Conservation (phyloP, 345 rosid genomes). For the thale cress (Arabidopsis thaliana) region DNA sequence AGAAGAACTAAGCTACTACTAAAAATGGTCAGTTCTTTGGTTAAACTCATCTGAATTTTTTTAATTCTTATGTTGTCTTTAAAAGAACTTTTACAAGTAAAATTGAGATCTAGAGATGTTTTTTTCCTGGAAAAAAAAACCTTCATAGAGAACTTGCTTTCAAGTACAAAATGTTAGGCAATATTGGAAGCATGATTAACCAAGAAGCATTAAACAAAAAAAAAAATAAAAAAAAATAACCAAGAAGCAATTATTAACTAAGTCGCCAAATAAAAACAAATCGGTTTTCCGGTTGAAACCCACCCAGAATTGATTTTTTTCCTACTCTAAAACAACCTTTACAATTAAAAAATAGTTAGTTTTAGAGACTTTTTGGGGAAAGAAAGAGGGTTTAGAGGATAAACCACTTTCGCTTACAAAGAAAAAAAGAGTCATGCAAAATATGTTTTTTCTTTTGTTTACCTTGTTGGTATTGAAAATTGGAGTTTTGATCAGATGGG, state of each 20-base stretch:
- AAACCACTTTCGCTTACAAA: constrained; percentile 16
- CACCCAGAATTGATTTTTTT: constrained; percentile 34
- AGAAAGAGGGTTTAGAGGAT: constrained; percentile 41
- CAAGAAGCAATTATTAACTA: constrained; percentile 4
- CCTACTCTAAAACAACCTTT: constrained; percentile 27
- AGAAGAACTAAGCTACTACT: constrained; percentile 14
- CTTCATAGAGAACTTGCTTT: neutral
- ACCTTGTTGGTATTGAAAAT: constrained; percentile 80
- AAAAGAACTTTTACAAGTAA: neutral
- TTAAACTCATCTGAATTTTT: neutral
- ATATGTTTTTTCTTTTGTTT: constrained; percentile 15
- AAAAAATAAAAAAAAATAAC: no score
- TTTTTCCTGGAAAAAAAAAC: neutral
- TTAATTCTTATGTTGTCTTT: neutral
- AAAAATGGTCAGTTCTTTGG: constrained; percentile 10
- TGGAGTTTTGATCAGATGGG: constrained; percentile 65
- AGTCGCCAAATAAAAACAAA: constrained; percentile 10
- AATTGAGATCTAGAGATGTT: constrained; percentile 14
- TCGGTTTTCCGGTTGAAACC: constrained; percentile 37
- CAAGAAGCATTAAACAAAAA: neutral
- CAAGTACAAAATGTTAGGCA: constrained; percentile 40
- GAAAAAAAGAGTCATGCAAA: constrained; percentile 41
- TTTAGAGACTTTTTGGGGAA: constrained; percentile 43
- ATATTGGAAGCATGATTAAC: constrained; percentile 7
- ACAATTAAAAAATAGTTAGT: constrained; percentile 10